phyloP scores from a whole-genome alignment of 805 yeast genomes.

The Spathaspora girioi region DNA sequence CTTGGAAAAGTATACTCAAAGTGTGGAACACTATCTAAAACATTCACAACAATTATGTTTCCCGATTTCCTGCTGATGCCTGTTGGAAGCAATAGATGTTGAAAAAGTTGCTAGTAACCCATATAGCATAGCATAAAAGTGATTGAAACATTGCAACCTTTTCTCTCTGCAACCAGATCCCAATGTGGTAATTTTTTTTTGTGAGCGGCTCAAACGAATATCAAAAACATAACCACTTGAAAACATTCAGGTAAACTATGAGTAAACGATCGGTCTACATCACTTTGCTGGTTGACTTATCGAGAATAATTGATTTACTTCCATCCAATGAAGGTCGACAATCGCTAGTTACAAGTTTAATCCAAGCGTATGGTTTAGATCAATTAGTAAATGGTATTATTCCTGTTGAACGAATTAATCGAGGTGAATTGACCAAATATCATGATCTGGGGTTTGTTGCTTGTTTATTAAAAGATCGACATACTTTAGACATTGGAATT shows the following conservation, averaged over 20 bases:
- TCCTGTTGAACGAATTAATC: conserved; percentile 20
- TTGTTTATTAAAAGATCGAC: conserved; percentile 9
- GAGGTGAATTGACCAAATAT: conserved; percentile 41
- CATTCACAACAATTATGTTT: no score
- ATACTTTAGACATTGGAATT: conserved; percentile 11
- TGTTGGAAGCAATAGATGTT: no score
- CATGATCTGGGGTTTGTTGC: conserved; percentile 45
- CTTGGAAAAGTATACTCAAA: no score
- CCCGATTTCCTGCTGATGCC: no score
- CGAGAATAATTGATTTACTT: conserved; percentile 33
- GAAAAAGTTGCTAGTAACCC: no score
- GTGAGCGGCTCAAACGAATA: no score
- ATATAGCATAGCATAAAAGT: no score
- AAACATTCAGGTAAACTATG: not conserved
- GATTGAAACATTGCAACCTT: no score
- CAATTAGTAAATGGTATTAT: conserved; percentile 20
- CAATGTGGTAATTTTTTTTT: no score
- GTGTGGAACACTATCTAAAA: no score
- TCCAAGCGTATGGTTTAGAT: conserved; percentile 38
- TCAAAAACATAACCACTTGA: no score
- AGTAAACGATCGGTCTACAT: not conserved
- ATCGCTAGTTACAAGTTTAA: conserved; percentile 38
- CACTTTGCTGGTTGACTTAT: conserved; percentile 15
- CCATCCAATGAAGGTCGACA: conserved; percentile 56
- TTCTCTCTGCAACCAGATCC: no score